Conservation (phyloP, 1,139 yeast species). For the Saccharomycopsis crataegensis region DNA sequence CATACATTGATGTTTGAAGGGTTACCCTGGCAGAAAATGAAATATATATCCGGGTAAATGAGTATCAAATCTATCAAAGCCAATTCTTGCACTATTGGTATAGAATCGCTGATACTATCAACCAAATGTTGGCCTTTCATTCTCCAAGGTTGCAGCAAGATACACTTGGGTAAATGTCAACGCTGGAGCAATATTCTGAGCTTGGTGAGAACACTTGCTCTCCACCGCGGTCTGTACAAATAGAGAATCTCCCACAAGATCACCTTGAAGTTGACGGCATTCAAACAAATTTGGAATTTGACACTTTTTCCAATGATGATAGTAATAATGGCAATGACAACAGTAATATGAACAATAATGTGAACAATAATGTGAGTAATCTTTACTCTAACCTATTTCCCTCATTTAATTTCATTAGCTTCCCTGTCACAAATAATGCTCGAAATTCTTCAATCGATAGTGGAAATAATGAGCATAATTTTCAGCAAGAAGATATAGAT, state of each 20-base stretch:
- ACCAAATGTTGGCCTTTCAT: no score
- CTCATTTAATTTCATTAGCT: conserved; percentile 13
- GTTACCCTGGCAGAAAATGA: no score
- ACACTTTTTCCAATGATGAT: neutral
- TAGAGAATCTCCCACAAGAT: neutral
- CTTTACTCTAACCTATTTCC: conserved; percentile 9
- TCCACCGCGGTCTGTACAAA: no score
- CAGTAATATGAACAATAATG: neutral
- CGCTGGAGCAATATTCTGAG: no score
- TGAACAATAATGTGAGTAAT: neutral
- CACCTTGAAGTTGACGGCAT: neutral
- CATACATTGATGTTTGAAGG: no score
- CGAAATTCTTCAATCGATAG: neutral
- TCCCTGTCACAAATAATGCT: neutral
- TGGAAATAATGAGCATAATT: neutral
- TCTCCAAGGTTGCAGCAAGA: no score
- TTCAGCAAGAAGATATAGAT: neutral
- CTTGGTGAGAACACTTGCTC: no score
- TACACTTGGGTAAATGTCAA: no score
- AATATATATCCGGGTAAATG: no score
- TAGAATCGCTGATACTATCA: no score
- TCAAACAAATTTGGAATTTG: neutral
- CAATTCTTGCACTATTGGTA: no score
- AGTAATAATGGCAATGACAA: neutral
- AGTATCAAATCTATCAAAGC: no score